These are phyloP conservation scores for Solanum chaucha DNA, from an alignment of 257 asterid genomes.

Conservation along the genomic window DNA sequence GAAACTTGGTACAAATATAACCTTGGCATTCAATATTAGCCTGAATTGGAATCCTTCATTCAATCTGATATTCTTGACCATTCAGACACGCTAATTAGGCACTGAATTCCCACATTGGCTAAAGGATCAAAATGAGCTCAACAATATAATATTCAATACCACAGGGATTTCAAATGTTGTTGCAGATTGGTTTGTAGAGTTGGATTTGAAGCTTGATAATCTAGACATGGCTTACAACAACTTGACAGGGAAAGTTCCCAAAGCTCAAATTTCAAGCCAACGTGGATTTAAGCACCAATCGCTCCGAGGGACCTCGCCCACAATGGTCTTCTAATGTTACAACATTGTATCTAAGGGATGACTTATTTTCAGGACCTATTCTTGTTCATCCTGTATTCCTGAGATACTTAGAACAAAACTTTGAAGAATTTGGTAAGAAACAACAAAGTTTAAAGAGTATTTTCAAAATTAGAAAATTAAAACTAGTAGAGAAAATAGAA, in stretches of 20 bases:
- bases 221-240: slow-evolving; percentile 20
- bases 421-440: too few relatives aligned
- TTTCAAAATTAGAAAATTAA: too few relatives aligned
- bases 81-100: slow-evolving; percentile 18
- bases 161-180: slow-evolving; percentile 11
- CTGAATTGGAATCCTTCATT: slow-evolving; percentile 18
- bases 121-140: slow-evolving; percentile 13
- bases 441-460: too few relatives aligned
- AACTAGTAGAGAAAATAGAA: too few relatives aligned
- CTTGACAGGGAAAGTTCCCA: slow-evolving; percentile 14
- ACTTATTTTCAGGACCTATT: slow-evolving; percentile 24
- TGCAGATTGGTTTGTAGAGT: slow-evolving; percentile 22
- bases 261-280: not conserved
- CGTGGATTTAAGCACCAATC: slow-evolving; percentile 19
- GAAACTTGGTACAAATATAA: not conserved
- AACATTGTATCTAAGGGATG: slow-evolving; percentile 18
- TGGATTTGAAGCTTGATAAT: slow-evolving; percentile 11
- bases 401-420: too few relatives aligned
- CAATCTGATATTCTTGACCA: slow-evolving; percentile 10
- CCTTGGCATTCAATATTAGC: slow-evolving; percentile 18
- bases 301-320: slow-evolving; percentile 20
- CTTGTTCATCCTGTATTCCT: too few relatives aligned
- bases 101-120: slow-evolving; percentile 22
- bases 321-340: slow-evolving; percentile 19
- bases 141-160: slow-evolving; percentile 8